Conservation (phyloP, 2,329 filamentous ascomycete genomes). For the Claviceps sp. region DNA sequence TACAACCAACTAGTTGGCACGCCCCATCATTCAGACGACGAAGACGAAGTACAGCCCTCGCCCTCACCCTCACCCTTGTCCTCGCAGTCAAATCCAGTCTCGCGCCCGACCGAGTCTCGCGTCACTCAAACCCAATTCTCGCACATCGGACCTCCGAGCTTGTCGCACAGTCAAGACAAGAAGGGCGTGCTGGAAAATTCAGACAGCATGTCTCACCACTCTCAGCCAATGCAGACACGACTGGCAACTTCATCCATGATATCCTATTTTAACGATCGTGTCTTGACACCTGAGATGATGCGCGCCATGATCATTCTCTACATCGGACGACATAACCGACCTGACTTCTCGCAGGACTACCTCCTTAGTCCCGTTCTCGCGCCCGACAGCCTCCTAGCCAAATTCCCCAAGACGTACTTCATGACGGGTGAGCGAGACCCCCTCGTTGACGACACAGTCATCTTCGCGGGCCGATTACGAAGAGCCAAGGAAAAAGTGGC, state of each 20-base stretch:
- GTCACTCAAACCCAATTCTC: constrained; percentile 31
- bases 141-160: constrained; percentile 28
- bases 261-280: constrained; percentile 92
- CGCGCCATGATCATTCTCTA: constrained; percentile 98
- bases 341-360: constrained; percentile 85
- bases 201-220: constrained; percentile 33
- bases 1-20: constrained; percentile 77
- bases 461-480: constrained; percentile 81
- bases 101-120: constrained; percentile 16
- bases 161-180: constrained; percentile 9
- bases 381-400: constrained; percentile 66
- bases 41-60: constrained; percentile 33
- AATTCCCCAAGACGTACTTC: constrained; percentile 92
- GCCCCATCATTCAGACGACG: constrained; percentile 67
- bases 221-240: constrained; percentile 59
- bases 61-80: too few species aligned
- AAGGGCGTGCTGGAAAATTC: constrained; percentile 6
- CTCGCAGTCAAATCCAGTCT: too few species aligned
- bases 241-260: constrained; percentile 95
- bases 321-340: constrained; percentile 82
- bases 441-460: constrained; percentile 89
- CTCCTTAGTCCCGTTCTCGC: constrained; percentile 81
- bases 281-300: constrained; percentile 96
- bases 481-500: constrained; percentile 53
- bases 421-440: constrained; percentile 92